Percentiles rank a stretch among this genome's conserved stretches.
phyloP scores from a whole-genome alignment of 257 asterid genomes.

The Capsicum chinense region DNA sequence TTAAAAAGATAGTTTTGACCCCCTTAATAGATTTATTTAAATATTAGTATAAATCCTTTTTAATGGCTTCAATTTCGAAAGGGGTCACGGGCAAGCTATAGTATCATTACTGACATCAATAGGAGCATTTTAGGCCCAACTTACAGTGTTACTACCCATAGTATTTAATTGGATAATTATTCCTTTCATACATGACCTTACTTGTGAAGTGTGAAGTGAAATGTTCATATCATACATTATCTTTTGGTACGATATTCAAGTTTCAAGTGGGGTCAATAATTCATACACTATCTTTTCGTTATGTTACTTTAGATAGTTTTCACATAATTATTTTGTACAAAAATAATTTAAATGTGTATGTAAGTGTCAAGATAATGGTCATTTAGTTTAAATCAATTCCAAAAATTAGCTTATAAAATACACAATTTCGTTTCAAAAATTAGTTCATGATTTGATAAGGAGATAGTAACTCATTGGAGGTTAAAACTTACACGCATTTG shows the following conservation, averaged over 20 bases:
- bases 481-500: too few relatives aligned
- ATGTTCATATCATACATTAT: background rate
- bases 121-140: background rate
- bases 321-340: background rate
- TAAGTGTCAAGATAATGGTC: background rate
- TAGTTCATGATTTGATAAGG: background rate
- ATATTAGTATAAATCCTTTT: background rate
- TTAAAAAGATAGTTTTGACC: background rate
- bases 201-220: background rate
- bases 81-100: background rate
- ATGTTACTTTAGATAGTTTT: background rate
- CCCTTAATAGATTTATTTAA: background rate
- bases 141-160: background rate
- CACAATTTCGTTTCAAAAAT: too few relatives aligned
- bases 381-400: background rate
- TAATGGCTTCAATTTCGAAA: background rate
- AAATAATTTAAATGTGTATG: too few relatives aligned
- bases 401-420: background rate
- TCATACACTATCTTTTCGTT: background rate
- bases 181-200: background rate
- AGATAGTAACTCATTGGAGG: background rate
- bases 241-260: background rate
- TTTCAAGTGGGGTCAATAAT: background rate
- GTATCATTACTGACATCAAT: background rate
- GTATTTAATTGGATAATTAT: slow-evolving; percentile 7